A percentile compares a stretch with the other conserved stretches of the same genome.
phyloP scores from a whole-genome alignment of 73 alveolate genomes.

The Paramecium tetraurelia region DNA sequence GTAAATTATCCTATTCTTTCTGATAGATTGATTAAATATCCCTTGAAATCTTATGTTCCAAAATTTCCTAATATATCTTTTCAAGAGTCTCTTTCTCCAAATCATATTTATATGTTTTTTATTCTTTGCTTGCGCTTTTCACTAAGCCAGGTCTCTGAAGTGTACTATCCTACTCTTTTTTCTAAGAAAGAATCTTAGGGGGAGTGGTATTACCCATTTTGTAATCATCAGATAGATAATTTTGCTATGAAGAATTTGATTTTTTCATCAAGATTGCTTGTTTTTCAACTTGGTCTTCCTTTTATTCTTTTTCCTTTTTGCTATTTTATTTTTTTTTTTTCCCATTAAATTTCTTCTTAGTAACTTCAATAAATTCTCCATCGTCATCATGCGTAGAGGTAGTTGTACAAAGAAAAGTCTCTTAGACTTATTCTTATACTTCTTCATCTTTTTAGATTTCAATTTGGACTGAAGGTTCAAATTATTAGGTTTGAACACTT shows the following conservation, averaged over 20 bases:
- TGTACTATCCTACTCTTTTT: neutral
- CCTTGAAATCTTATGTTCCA: neutral
- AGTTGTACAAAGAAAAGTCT: neutral
- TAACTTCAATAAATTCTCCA: neutral
- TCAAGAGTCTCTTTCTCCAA: neutral
- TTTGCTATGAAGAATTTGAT: neutral
- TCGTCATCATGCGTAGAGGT: neutral
- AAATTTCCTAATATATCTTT: neutral
- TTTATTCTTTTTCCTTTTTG: neutral
- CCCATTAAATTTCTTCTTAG: neutral
- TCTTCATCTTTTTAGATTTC: neutral
- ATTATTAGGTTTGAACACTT: neutral
- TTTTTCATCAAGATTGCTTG: neutral
- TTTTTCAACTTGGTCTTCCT: neutral
- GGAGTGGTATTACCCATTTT: neutral
- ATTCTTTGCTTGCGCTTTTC: neutral
- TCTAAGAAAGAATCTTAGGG: neutral
- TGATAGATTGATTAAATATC: neutral
- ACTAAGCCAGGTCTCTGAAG: neutral
- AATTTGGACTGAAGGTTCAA: neutral
- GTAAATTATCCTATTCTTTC: neutral
- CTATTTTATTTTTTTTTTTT: neutral
- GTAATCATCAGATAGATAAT: neutral
- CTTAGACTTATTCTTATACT: neutral
- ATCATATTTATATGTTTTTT: constrained; percentile 8